Percentiles rank a stretch among this genome's conserved stretches.
These are phyloP conservation scores for Apophysomyces sp. DNA, from an alignment of 371 early-diverging fungal species.

Conservation along the genomic window DNA sequence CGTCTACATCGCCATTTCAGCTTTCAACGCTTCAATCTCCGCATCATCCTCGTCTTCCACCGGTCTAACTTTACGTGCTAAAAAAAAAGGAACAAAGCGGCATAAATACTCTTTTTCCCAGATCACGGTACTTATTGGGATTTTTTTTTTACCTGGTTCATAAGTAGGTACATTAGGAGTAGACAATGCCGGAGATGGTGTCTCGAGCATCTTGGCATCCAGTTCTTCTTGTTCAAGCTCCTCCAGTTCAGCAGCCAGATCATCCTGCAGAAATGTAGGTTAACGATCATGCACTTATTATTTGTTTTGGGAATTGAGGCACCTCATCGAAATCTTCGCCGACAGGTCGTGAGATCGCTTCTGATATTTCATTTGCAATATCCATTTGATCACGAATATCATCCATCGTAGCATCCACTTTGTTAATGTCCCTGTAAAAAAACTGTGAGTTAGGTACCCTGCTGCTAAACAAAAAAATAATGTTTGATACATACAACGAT, in stretches of 20 bases:
- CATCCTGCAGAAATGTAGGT: slow-evolving; percentile 56
- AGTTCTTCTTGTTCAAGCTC: slow-evolving; percentile 93
- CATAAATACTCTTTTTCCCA: slow-evolving; percentile 6
- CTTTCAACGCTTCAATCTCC: slow-evolving; percentile 79
- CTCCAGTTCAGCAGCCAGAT: slow-evolving; percentile 90
- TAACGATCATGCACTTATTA: background rate
- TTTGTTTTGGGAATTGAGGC: slow-evolving; percentile 5
- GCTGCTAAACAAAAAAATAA: slow-evolving; percentile 3
- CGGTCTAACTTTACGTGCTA: slow-evolving; percentile 26
- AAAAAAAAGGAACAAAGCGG: background rate
- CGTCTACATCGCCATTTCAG: slow-evolving; percentile 64
- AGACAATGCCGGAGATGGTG: slow-evolving; percentile 63
- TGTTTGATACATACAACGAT: slow-evolving; percentile 64
- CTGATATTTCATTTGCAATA: slow-evolving; percentile 91
- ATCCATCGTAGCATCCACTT: slow-evolving; percentile 96
- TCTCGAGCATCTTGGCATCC: slow-evolving; percentile 83
- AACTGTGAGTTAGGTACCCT: background rate
- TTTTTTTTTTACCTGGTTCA: slow-evolving; percentile 62
- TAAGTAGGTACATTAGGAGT: slow-evolving; percentile 62
- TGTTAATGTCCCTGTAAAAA: slow-evolving; percentile 80
- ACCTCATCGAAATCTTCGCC: slow-evolving; percentile 91
- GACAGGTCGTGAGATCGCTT: slow-evolving; percentile 91
- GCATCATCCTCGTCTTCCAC: slow-evolving; percentile 82
- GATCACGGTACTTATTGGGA: too few species aligned
- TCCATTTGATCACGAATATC: slow-evolving; percentile 98